Evolutionary conservation across 2,329 filamentous ascomycete species (phyloP), one percentile per base, ranked within the genome.

Genomic region (Colletotrichum sp.): DNA sequence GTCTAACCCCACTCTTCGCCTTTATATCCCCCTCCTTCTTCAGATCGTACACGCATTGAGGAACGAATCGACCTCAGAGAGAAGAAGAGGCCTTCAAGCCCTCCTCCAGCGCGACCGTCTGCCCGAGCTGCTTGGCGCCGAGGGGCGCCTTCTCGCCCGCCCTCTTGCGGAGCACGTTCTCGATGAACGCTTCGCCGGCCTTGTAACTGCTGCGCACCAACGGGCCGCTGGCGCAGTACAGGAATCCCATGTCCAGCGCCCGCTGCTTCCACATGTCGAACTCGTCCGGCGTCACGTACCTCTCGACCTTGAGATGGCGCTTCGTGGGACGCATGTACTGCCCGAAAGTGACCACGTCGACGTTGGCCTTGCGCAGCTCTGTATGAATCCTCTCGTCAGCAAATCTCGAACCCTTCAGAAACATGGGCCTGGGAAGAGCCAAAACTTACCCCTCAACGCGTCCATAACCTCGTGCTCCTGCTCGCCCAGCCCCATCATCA

Each of bases 291-390:
- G 96, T 96, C 63, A 99, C 92, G 84, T 99, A 99, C 84, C 96
- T 95, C 82, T 98, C 94, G 36, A 99, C 97, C 85, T 98, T 94
- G 92, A 99, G 96, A 85, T 99, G 97, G 60, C 96, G 92, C 89
- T 99, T 99, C 6, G 97, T 99, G 3, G 97, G 97, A 13, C 96
- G 95, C 97, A 99, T 99, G 88, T 99, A 99, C 88, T 99, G 97
- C n/a, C 97, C 97, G 80, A 99, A 99, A 0, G 97, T 99, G 74
- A 99, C 96, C 15, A 99, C 95, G 80, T 99, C 97, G 62, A 98
- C 96, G 76, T 95, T 89, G 74, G 92, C 91, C 79, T 93, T 93
- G 74, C 97, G 92, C 15, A 99, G 90, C 55, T 78, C 77, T 78
- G 44, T 21, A 1, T 49, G n/a, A 49, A 1, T 1, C 44, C 18